A percentile compares a stretch with the other conserved stretches of the same genome.
phyloP scores from a whole-genome alignment of 1,139 yeast species.

The Lodderomyces orthopsilosis region DNA sequence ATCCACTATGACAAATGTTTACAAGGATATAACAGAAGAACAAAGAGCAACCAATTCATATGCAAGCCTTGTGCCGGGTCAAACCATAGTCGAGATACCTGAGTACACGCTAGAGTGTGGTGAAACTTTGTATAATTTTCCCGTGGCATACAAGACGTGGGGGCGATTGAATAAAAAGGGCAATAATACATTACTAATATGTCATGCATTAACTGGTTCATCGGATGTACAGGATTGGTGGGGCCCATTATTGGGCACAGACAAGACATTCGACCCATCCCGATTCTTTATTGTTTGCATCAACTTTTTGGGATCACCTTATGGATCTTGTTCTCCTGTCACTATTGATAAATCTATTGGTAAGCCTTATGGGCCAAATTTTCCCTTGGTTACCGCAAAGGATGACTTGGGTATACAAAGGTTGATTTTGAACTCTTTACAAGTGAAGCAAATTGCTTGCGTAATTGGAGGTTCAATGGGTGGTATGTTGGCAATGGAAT shows the following conservation, averaged over 20 bases:
- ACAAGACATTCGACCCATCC: conserved; percentile 86
- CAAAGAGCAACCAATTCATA: conserved; percentile 60
- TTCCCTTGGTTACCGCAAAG: conserved; percentile 86
- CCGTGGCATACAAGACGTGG: conserved; percentile 96
- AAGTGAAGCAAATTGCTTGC: conserved; percentile 72
- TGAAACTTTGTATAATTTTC: conserved; percentile 66
- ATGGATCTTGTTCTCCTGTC: conserved; percentile 92
- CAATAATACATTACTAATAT: conserved; percentile 78
- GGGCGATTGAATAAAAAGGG: conserved; percentile 67
- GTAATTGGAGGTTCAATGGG: conserved; percentile 99
- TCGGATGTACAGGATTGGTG: conserved; percentile 97
- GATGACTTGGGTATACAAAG: conserved; percentile 87
- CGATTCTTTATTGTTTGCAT: conserved; percentile 82
- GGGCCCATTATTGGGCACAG: conserved; percentile 92
- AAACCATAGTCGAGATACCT: conserved; percentile 79
- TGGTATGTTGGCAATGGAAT: conserved; percentile 95
- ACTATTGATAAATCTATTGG: conserved; percentile 72
- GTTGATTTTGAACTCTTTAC: conserved; percentile 69
- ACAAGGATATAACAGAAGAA: conserved; percentile 44
- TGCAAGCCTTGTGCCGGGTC: conserved; percentile 71
- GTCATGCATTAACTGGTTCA: conserved; percentile 95
- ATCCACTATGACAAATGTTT: conserved; percentile 15
- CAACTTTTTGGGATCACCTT: conserved; percentile 92
- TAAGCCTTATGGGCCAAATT: conserved; percentile 84
- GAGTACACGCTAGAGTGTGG: conserved; percentile 78